Conservation (phyloP, 2,329 filamentous ascomycete species). For the Pleurostoma richardsiae region DNA sequence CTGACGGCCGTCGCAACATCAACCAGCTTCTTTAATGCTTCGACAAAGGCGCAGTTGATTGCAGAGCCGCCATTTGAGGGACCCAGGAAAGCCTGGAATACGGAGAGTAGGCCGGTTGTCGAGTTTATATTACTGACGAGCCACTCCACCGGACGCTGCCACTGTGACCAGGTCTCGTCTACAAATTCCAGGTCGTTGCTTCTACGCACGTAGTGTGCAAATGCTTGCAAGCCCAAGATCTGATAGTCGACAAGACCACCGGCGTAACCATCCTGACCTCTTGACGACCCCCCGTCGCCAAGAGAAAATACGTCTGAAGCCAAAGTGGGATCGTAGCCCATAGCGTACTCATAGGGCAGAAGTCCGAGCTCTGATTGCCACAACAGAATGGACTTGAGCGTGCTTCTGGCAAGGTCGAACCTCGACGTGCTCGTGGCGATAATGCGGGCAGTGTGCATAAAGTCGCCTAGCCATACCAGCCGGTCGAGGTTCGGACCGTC, state of each 20-base stretch:
- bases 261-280: background rate
- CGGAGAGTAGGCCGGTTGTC: constrained; percentile 8
- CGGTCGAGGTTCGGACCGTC: constrained; percentile 36
- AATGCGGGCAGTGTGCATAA: constrained; percentile 31
- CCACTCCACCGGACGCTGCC: constrained; percentile 7
- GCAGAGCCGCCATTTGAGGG: constrained; percentile 7
- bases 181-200: constrained; percentile 11
- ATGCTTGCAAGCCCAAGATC: constrained; percentile 11
- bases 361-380: too few relatives aligned
- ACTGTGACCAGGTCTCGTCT: constrained; percentile 8
- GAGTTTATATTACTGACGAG: constrained; percentile 7
- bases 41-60: constrained; percentile 8
- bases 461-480: constrained; percentile 34
- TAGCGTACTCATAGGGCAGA: background rate
- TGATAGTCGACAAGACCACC: constrained; percentile 12
- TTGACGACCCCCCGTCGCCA: too few relatives aligned
- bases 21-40: constrained; percentile 6
- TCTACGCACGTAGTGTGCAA: constrained; percentile 10
- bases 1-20: constrained; percentile 7
- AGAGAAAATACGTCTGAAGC: too few relatives aligned
- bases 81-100: constrained; percentile 10
- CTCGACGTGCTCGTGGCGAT: constrained; percentile 26
- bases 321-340: constrained; percentile 11
- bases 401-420: constrained; percentile 26
- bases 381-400: constrained; percentile 20